Percentiles rank a stretch among this genome's conserved stretches.
These are phyloP conservation scores for Sugiyamaella paludigena DNA, from an alignment of 1,139 yeast species.

Conservation along the genomic window DNA sequence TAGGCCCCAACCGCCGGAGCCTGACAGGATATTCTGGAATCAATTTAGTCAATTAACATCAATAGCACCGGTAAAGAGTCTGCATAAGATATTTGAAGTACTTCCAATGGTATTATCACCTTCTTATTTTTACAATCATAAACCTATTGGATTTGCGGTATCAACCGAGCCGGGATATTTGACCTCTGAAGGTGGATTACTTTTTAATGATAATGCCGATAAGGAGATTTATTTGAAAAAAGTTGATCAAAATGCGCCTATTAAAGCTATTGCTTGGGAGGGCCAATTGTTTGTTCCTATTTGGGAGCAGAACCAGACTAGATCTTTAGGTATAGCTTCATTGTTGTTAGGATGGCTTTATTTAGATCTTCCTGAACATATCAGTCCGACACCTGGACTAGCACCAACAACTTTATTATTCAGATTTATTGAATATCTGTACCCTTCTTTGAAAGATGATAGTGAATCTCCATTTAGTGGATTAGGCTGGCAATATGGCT, in stretches of 20 bases:
- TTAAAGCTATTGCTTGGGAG: slow-evolving; percentile 69
- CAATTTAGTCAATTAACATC: not conserved
- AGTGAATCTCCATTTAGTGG: slow-evolving; percentile 38
- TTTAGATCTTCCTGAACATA: slow-evolving; percentile 84
- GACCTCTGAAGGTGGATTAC: slow-evolving; percentile 77
- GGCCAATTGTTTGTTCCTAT: slow-evolving; percentile 84
- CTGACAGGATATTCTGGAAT: not conserved
- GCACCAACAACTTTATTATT: slow-evolving; percentile 70
- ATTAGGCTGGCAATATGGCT: slow-evolving; percentile 59
- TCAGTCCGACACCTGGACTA: slow-evolving; percentile 90
- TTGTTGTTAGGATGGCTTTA: slow-evolving; percentile 72
- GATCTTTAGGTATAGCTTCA: slow-evolving; percentile 47
- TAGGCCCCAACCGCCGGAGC: not conserved
- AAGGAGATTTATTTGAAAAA: slow-evolving; percentile 44
- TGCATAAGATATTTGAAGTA: slow-evolving; percentile 58
- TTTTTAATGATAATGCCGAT: slow-evolving; percentile 63
- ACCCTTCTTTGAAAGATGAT: slow-evolving; percentile 24
- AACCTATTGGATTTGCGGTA: slow-evolving; percentile 65
- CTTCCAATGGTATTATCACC: slow-evolving; percentile 81
- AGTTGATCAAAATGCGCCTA: slow-evolving; percentile 39
- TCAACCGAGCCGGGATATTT: slow-evolving; percentile 80
- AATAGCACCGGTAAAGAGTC: slow-evolving; percentile 49
- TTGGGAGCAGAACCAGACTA: slow-evolving; percentile 61
- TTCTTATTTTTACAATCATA: slow-evolving; percentile 60
- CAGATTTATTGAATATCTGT: slow-evolving; percentile 32